Evolutionary conservation across 345 rosid genomes (phyloP), one percentile per base, ranked within the genome.

Genomic region (Crucihimalaya himalaica): DNA sequence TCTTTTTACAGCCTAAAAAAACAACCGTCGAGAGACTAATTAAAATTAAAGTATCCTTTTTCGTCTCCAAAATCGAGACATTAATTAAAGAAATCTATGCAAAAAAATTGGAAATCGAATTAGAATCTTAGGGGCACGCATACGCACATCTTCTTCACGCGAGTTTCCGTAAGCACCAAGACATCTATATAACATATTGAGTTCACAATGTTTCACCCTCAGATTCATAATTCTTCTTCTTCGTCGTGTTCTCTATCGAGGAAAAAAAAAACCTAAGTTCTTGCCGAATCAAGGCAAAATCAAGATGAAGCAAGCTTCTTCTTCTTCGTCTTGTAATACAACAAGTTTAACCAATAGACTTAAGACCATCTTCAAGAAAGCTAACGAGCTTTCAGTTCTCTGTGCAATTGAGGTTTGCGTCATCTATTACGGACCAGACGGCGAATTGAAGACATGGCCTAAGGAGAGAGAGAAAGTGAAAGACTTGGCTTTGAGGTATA

Each of bases 331-430:
- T 31, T 6, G 19, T 63, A n/a, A 19, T 23, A 43, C 62, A 72
- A 43, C 37, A 6, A 64, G 48, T 51, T 64, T 73, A n/a, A 46
- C 5, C 21, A 64, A 73, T 1, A 73, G 71, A 31, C 71, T 73
- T 45, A 56, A 65, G 12, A 73, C 71, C 8, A 27, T 73, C 65
- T 64, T 64, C 71, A 73, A 55, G 16, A 73, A 73, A 56, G 77
- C 71, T 23, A 1, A 18, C 5, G 65, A 73, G 39, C 77, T 73
- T 13, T 54, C 71, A 5, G 18, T 16, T 14, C 65, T 73, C 1
- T 73, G 71, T 45, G 50, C 15, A n/a, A 57, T 45, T 10, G 71
- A 39, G 58, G 65, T 73, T 32, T 43, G 50, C 29, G 65, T 64
- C 29, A 64, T 64, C 28, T 23, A 73, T 5, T 54, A 54, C 21